phyloP scores from a whole-genome alignment of 2,329 filamentous ascomycete genomes.

The Seiridium cupressi region DNA sequence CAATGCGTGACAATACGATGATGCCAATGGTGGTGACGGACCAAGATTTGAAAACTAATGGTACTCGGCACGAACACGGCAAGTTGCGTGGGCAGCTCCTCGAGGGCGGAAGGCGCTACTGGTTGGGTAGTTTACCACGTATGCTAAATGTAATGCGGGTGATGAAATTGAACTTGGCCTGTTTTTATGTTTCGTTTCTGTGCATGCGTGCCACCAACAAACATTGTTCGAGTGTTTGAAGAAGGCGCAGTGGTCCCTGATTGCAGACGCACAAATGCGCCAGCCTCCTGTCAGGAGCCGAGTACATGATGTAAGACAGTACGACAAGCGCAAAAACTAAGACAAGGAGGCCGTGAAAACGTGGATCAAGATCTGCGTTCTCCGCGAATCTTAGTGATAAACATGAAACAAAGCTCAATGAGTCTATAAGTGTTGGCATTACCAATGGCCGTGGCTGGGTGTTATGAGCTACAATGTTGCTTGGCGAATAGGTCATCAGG shows the following conservation, averaged over 20 bases:
- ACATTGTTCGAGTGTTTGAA: background rate
- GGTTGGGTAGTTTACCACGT: background rate
- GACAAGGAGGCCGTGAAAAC: background rate
- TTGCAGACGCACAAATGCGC: background rate
- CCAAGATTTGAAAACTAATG: background rate
- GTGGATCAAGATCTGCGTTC: conserved; percentile 1
- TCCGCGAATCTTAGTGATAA: background rate
- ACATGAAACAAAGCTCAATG: background rate
- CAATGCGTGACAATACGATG: background rate
- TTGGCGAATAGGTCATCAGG: background rate
- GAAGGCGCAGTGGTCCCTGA: background rate
- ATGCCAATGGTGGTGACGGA: background rate
- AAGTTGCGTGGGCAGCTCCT: background rate
- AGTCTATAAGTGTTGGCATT: background rate
- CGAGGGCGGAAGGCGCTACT: background rate
- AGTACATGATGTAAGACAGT: background rate
- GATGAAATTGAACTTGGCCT: background rate
- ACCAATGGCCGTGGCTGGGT: background rate
- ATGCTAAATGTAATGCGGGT: background rate
- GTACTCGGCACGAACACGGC: background rate
- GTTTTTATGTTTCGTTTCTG: background rate
- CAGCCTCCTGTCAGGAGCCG: background rate
- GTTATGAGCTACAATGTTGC: background rate
- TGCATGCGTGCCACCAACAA: background rate
- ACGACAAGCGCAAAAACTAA: background rate